Percentiles rank a stretch among this genome's conserved stretches.
Conservation (phyloP, 2,329 filamentous ascomycete genomes). For the Helotiales sp. region DNA sequence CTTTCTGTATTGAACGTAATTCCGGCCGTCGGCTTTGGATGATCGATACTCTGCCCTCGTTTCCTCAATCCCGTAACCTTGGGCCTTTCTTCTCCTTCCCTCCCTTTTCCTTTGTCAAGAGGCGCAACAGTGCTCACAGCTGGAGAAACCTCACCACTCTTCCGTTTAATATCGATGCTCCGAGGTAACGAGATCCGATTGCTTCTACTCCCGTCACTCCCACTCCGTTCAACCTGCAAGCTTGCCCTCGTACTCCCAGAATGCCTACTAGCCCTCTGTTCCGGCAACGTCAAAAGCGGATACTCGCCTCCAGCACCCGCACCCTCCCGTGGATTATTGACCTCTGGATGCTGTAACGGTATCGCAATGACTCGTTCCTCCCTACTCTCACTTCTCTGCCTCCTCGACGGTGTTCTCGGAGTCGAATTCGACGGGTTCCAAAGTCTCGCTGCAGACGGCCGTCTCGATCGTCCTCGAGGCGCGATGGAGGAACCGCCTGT, state of each 20-base stretch:
- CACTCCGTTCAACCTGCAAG: conserved; percentile 48
- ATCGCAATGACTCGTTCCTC: conserved; percentile 27
- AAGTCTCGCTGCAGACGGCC: conserved; percentile 42
- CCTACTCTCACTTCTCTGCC: conserved; percentile 17
- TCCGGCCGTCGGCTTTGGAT: conserved; percentile 16
- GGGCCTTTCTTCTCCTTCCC: conserved; percentile 21
- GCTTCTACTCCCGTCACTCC: conserved; percentile 29
- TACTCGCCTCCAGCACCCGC: conserved; percentile 36
- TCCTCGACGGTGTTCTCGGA: conserved; percentile 31
- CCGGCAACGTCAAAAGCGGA: conserved; percentile 56
- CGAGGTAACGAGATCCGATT: conserved; percentile 33
- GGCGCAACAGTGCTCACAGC: conserved; percentile 2
- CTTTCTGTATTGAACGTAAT: conserved; percentile 29
- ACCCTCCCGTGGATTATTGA: conserved; percentile 26
- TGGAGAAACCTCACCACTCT: conserved; percentile 29
- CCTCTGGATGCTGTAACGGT: conserved; percentile 34
- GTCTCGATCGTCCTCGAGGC: conserved; percentile 24
- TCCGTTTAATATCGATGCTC: conserved; percentile 36
- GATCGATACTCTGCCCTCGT: conserved; percentile 19
- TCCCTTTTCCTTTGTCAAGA: conserved; percentile 33
- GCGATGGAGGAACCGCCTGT: conserved; percentile 28
- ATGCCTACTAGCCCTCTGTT: conserved; percentile 54
- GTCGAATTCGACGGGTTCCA: conserved; percentile 64
- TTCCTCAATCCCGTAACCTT: conserved; percentile 19
- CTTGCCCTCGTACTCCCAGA: conserved; percentile 44